phyloP scores from a whole-genome alignment of 345 rosid species.

The Populus euphratica region DNA sequence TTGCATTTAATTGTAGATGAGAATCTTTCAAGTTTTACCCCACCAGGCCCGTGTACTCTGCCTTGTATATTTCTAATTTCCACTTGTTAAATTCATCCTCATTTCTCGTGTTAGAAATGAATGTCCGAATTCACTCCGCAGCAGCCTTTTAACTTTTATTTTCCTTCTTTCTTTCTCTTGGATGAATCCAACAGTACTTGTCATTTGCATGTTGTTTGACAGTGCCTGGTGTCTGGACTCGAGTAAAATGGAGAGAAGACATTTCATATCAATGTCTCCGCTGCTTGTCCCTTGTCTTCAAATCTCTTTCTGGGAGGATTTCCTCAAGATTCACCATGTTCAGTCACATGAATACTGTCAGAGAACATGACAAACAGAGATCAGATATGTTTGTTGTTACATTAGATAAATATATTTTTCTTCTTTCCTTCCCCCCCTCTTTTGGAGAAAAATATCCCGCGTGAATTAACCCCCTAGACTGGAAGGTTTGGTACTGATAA shows the following conservation, averaged over 20 bases:
- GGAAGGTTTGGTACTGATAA: too few species aligned
- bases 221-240: background rate
- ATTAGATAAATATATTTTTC: background rate
- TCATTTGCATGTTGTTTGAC: background rate
- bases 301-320: slow-evolving; percentile 28
- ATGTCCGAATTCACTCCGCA: background rate
- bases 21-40: background rate
- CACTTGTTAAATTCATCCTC: background rate
- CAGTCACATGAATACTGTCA: background rate
- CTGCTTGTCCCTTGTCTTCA: slow-evolving; percentile 5
- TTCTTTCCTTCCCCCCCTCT: too few species aligned
- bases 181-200: too few species aligned
- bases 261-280: slow-evolving; percentile 15
- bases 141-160: too few species aligned
- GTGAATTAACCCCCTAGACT: background rate
- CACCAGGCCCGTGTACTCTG: background rate
- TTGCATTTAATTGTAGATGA: background rate
- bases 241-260: background rate
- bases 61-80: too few species aligned
- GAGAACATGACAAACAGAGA: background rate
- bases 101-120: background rate
- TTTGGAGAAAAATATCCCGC: background rate
- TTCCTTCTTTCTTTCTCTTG: too few species aligned
- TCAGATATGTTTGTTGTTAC: background rate
- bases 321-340: slow-evolving; percentile 11